Evolutionary conservation across 2,329 filamentous ascomycete species (phyloP).

Genomic region (Ophiocordyceps polyrhachis-furcata): DNA sequence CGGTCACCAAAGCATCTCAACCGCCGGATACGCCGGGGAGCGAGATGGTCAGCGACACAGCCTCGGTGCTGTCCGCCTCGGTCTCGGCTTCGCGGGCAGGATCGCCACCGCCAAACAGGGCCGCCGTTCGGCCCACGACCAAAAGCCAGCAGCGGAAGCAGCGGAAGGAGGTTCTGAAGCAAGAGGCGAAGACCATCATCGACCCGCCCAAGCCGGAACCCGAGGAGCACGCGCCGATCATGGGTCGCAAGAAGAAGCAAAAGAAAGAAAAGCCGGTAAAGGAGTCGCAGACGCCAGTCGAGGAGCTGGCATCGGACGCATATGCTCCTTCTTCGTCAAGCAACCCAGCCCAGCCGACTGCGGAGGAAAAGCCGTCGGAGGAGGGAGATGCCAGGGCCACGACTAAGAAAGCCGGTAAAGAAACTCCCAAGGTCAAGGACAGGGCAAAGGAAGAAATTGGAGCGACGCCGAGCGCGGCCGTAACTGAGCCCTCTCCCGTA

Average conservation of each 20-base stretch:
- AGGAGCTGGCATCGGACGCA: constrained; percentile 5
- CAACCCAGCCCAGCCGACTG: background rate
- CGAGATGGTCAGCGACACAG: constrained; percentile 58
- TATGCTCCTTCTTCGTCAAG: background rate
- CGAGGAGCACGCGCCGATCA: constrained; percentile 48
- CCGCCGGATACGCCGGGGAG: constrained; percentile 56
- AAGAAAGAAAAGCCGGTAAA: constrained; percentile 46
- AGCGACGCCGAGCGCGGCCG: background rate
- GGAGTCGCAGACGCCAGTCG: constrained; percentile 3
- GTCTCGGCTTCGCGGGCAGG: constrained; percentile 48
- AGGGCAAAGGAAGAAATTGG: constrained; percentile 1
- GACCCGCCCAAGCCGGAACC: constrained; percentile 32
- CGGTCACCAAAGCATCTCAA: constrained; percentile 16
- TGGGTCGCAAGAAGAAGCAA: constrained; percentile 70
- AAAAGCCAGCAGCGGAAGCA: constrained; percentile 68
- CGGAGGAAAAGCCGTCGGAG: constrained; percentile 2
- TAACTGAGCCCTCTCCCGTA: constrained; percentile 5
- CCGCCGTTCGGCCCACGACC: constrained; percentile 49
- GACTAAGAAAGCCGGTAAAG: constrained; percentile 7
- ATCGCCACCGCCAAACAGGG: constrained; percentile 47
- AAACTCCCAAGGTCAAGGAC: constrained; percentile 11
- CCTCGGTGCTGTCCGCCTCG: constrained; percentile 55
- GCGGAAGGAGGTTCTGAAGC: constrained; percentile 47
- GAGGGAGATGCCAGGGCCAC: constrained; percentile 9
- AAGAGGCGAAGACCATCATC: constrained; percentile 36